These are phyloP conservation scores for Pichia nakasei DNA, from an alignment of 805 yeast species.

Conservation along the genomic window DNA sequence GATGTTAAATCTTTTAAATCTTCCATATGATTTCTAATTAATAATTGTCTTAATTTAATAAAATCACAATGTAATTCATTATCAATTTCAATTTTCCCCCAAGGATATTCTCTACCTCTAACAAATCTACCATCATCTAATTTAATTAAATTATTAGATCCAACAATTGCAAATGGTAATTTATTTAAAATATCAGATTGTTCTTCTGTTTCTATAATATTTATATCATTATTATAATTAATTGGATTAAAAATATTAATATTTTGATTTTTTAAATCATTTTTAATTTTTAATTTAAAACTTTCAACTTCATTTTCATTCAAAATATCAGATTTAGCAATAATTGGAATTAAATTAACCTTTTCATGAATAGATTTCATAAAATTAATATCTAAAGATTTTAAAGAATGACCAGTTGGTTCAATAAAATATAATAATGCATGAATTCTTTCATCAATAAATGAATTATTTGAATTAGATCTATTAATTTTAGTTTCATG, in stretches of 20 bases:
- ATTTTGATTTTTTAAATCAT: conserved; percentile 66
- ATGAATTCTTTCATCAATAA: conserved; percentile 80
- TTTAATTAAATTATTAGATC: conserved; percentile 69
- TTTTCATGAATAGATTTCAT: conserved; percentile 83
- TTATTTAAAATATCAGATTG: conserved; percentile 52
- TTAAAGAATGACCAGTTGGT: conserved; percentile 92
- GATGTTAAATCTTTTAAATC: conserved; percentile 85
- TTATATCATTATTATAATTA: conserved; percentile 54
- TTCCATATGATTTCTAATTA: conserved; percentile 85
- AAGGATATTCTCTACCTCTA: conserved; percentile 90
- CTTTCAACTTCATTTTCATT: conserved; percentile 73
- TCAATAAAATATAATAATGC: conserved; percentile 91
- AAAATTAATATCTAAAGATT: conserved; percentile 79
- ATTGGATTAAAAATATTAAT: conserved; percentile 75
- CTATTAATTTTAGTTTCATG: conserved; percentile 79
- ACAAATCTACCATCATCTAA: conserved; percentile 68
- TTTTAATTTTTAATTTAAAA: conserved; percentile 70
- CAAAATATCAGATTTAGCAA: conserved; percentile 90
- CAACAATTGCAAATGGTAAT: conserved; percentile 91
- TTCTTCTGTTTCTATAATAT: conserved; percentile 75
- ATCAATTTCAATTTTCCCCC: conserved; percentile 96
- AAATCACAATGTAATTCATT: conserved; percentile 92
- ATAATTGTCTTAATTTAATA: conserved; percentile 75
- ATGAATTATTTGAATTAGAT: conserved; percentile 29
- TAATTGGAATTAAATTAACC: conserved; percentile 88